These are phyloP conservation scores for Beauveria caledonica DNA, from an alignment of 2,329 filamentous ascomycete species.

Conservation along the genomic window DNA sequence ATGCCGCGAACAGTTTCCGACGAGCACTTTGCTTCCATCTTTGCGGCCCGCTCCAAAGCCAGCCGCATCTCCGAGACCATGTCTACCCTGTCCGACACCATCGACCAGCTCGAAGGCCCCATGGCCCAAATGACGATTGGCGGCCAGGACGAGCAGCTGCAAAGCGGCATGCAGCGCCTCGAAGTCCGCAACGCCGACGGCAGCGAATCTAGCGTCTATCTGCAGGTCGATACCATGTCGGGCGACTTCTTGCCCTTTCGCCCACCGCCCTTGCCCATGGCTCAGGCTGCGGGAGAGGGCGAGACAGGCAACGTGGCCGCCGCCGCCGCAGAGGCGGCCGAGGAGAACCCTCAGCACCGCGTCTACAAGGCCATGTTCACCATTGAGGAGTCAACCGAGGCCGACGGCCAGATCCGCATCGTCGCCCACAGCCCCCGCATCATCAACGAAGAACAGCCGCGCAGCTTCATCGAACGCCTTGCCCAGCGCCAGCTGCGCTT, in stretches of 20 bases:
- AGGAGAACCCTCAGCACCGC: slow-evolving; percentile 39
- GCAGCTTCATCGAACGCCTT: slow-evolving; percentile 63
- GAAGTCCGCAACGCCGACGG: slow-evolving; percentile 50
- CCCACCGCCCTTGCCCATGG: slow-evolving; percentile 70
- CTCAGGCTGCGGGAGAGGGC: slow-evolving; percentile 33
- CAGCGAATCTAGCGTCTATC: slow-evolving; percentile 48
- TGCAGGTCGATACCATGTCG: slow-evolving; percentile 61
- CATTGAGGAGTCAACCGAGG: slow-evolving; percentile 57
- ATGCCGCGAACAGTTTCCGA: slow-evolving; percentile 65
- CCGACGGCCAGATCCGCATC: slow-evolving; percentile 51
- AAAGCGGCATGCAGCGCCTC: slow-evolving; percentile 41
- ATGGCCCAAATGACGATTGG: slow-evolving; percentile 45
- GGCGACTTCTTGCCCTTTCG: slow-evolving; percentile 72
- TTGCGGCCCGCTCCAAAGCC: slow-evolving; percentile 47
- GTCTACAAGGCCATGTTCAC: slow-evolving; percentile 58
- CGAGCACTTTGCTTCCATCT: slow-evolving; percentile 78
- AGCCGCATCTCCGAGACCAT: slow-evolving; percentile 54
- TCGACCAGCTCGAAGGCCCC: slow-evolving; percentile 51
- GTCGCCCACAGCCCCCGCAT: slow-evolving; percentile 52
- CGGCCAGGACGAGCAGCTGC: slow-evolving; percentile 31
- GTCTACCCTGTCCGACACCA: slow-evolving; percentile 54
- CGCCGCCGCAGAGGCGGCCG: slow-evolving; percentile 29
- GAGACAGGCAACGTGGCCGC: slow-evolving; percentile 26
- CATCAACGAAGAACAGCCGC: slow-evolving; percentile 39
- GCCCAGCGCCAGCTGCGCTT: slow-evolving; percentile 54